phyloP scores from a whole-genome alignment of 768 basidiomycete genomes.

The Mrakia gelida region DNA sequence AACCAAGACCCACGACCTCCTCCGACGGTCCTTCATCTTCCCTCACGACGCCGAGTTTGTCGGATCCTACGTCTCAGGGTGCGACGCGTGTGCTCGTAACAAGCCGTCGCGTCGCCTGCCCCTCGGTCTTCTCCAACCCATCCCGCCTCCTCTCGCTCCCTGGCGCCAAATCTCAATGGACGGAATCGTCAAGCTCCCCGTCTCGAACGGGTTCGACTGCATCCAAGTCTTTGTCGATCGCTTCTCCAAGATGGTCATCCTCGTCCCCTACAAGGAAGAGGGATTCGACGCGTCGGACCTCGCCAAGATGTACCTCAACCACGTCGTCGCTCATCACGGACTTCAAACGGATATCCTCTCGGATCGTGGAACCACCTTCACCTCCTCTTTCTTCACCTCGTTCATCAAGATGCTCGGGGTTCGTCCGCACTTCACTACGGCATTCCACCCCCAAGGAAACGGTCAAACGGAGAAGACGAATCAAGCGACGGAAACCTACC shows the following conservation, averaged over 20 bases:
- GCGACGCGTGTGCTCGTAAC: neutral
- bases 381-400: too few relatives aligned
- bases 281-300: constrained; percentile 4
- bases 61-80: constrained; percentile 1
- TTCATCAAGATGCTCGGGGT: too few relatives aligned
- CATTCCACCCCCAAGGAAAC: too few relatives aligned
- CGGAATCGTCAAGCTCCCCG: too few relatives aligned
- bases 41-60: constrained; percentile 4
- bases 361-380: too few relatives aligned
- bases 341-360: too few relatives aligned
- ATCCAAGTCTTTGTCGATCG: constrained; percentile 20
- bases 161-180: too few relatives aligned
- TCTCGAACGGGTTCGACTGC: constrained; percentile 18
- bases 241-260: constrained; percentile 20
- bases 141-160: neutral
- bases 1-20: constrained; percentile 10
- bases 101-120: constrained; percentile 7
- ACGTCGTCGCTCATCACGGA: too few relatives aligned
- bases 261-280: too few relatives aligned
- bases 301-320: too few relatives aligned
- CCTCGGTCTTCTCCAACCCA: constrained; percentile 15
- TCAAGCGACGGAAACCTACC: constrained; percentile 47
- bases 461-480: too few relatives aligned
- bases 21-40: constrained; percentile 5
- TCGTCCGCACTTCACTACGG: too few relatives aligned